Conservation (phyloP, 1,284 basidiomycete species). For the Boletus sp. region DNA sequence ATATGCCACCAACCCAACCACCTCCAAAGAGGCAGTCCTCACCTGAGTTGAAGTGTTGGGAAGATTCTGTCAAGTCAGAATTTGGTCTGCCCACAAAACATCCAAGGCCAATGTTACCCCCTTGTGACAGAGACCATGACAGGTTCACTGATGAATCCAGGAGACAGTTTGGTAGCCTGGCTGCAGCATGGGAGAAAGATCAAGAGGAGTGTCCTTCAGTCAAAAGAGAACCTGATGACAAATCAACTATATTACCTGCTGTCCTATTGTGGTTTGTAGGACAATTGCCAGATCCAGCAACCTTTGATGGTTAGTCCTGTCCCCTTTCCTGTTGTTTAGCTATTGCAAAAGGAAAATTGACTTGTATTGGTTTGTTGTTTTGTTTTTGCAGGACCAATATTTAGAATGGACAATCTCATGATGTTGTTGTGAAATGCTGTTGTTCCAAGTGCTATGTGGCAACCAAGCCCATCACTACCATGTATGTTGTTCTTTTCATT, state of each 20-base stretch:
- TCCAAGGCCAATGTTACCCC: conserved; percentile 50
- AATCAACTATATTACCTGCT: conserved; percentile 57
- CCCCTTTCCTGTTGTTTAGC: conserved; percentile 5
- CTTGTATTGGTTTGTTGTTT: conserved; percentile 14
- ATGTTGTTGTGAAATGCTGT: conserved; percentile 73
- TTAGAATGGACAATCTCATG: conserved; percentile 85
- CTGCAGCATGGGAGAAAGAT: conserved; percentile 46
- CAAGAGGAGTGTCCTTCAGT: conserved; percentile 43
- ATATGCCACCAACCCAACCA: conserved; percentile 24
- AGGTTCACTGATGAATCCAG: conserved; percentile 46
- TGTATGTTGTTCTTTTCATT: conserved; percentile 18
- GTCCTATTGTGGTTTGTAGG: conserved; percentile 81
- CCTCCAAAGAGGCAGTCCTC: conserved; percentile 23
- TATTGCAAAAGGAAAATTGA: conserved; percentile 17
- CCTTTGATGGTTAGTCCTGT: conserved; percentile 75
- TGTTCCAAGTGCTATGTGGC: conserved; percentile 57
- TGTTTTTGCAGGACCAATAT: conserved; percentile 67
- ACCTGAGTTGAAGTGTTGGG: conserved; percentile 44
- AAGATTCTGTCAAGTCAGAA: conserved; percentile 40
- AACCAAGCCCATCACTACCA: conserved; percentile 46
- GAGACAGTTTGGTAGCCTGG: conserved; percentile 45
- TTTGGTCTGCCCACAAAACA: conserved; percentile 55
- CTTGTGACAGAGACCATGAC: conserved; percentile 49
- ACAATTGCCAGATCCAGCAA: conserved; percentile 63
- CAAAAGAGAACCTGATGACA: conserved; percentile 50